Conservation (phyloP, 1,284 basidiomycete species). For the Pseudozyma tsukubaensis region DNA sequence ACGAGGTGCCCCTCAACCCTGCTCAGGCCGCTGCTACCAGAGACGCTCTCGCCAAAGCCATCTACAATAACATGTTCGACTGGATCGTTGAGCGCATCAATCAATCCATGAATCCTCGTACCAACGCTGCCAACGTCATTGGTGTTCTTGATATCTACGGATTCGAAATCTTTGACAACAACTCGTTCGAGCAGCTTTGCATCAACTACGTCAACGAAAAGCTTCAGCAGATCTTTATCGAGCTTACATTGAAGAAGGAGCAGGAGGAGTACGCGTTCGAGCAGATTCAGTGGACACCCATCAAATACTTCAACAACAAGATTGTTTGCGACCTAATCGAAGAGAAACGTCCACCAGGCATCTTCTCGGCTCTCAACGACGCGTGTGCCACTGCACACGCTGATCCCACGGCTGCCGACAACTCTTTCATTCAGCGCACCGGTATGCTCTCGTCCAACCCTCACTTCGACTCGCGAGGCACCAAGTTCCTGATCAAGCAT, state of each 20-base stretch:
- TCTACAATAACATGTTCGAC: slow-evolving; percentile 99
- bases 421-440: slow-evolving; percentile 93
- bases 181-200: slow-evolving; percentile 98
- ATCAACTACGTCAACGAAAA: slow-evolving; percentile 99
- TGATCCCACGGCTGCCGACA: slow-evolving; percentile 94
- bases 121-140: slow-evolving; percentile 80
- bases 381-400: slow-evolving; percentile 98
- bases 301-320: slow-evolving; percentile 74
- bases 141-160: slow-evolving; percentile 92
- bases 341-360: slow-evolving; percentile 92
- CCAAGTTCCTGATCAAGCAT: slow-evolving; percentile 76
- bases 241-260: slow-evolving; percentile 97
- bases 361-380: slow-evolving; percentile 97
- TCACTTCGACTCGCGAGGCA: slow-evolving; percentile 77
- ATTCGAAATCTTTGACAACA: slow-evolving; percentile 98
- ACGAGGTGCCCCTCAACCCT: slow-evolving; percentile 95
- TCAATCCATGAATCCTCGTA: slow-evolving; percentile 89
- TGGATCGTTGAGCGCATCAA: slow-evolving; percentile 99
- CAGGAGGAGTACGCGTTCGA: slow-evolving; percentile 99
- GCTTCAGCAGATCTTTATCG: slow-evolving; percentile 95
- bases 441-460: slow-evolving; percentile 73
- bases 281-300: slow-evolving; percentile 99
- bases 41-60: slow-evolving; percentile 93
- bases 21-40: slow-evolving; percentile 88
- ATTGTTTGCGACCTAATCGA: slow-evolving; percentile 99